These are phyloP conservation scores for Paspalum vaginatum DNA, from an alignment of 176 grass and related monocot species.

Conservation along the genomic window DNA sequence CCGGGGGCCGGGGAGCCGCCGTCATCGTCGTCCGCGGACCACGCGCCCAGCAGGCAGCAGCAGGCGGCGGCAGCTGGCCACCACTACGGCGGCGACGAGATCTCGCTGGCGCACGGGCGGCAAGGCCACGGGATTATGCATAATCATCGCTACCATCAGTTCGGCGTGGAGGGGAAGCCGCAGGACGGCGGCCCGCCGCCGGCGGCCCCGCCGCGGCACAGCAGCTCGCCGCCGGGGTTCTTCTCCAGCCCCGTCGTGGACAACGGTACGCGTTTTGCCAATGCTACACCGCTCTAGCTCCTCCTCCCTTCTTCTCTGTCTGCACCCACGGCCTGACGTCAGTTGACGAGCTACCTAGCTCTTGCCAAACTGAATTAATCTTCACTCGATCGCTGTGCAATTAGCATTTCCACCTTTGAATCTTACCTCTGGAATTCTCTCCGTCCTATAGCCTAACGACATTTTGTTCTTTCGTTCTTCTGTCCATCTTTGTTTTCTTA, in stretches of 20 bases:
- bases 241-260: conserved; percentile 66
- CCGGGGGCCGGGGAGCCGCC: background rate
- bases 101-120: conserved; percentile 32
- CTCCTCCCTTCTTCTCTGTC: background rate
- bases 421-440: background rate
- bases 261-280: conserved; percentile 41
- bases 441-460: too few relatives aligned
- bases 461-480: too few relatives aligned
- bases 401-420: background rate
- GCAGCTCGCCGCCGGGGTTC: conserved; percentile 72
- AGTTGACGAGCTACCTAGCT: background rate
- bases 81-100: conserved; percentile 8
- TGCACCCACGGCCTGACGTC: background rate
- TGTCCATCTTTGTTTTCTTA: background rate
- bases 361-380: background rate
- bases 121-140: background rate
- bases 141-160: conserved; percentile 38
- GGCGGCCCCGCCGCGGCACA: conserved; percentile 49
- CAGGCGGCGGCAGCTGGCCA: background rate
- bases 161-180: conserved; percentile 28
- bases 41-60: background rate
- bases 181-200: background rate
- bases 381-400: background rate
- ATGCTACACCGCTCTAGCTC: background rate
- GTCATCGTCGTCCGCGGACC: conserved; percentile 27